Base-by-base conservation (phyloP, 352 stramenopile genomes). In the Thalassiosira ordinaria region DNA sequence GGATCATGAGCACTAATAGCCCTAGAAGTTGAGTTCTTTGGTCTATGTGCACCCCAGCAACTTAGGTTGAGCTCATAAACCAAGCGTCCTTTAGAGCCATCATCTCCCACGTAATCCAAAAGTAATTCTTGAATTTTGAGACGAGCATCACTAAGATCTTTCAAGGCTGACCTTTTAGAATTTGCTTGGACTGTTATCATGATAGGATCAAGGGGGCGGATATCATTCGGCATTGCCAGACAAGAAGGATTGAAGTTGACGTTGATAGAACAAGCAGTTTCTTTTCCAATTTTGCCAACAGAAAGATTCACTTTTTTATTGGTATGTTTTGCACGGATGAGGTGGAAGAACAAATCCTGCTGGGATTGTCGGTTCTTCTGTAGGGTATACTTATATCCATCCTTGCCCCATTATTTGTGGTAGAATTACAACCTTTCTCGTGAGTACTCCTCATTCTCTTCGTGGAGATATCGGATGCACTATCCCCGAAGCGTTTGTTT, bases 1-100 rank as follows among this genome's bases (percentile, higher is more conserved):
- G 57, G n/a, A 24, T 53, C 57, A 9, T 55, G 0, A 35, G 39
- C 60, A 6, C 39, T 14, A 14, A 61, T 13, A 61, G 52, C 52
- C 22, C 37, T 60, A 53, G 35, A 65, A 44, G 49, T 65, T 26
- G 65, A 74, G 0, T 74, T 33, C 18, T 14, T 63, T 44, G 51
- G 65, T 39, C 49, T 16, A 26, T 63, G 51, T 7, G 8, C 29
- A 44, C 65, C 65, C 9, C 8, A 2, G 22, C 65, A 65, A 33
- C 52, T 51, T 22, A 16, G n/a, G 18, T 27, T 22, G 37, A 74
- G 1, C 13, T 74, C 65, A 64, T 74, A 65, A 41, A 39, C 11
- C 51, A 74, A 56, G n/a, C 65, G 46, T 37, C 65, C 65, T 56
- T 65, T 74, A 26, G 65, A 14, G 13, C 27, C 33, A 29, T 31